Evolutionary conservation across 1,284 basidiomycete species (phyloP).

Genomic region (Hypsizygus ulmarius): DNA sequence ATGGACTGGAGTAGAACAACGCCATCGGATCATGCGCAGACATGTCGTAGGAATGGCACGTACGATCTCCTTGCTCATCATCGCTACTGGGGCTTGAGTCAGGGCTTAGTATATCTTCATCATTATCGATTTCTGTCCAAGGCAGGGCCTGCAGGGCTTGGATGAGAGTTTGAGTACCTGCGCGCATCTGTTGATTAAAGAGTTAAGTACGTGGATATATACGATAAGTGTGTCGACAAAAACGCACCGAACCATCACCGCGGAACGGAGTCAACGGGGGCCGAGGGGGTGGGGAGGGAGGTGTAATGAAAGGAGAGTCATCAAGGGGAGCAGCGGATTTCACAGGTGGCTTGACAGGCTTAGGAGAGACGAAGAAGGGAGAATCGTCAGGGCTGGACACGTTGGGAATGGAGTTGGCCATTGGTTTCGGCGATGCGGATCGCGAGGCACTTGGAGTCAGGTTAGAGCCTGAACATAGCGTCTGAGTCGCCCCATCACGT

Average conservation of each 20-base stretch:
- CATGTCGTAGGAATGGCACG: slow-evolving; percentile 8
- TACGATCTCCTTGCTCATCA: slow-evolving; percentile 39
- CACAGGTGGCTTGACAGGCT: slow-evolving; percentile 7
- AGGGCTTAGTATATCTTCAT: slow-evolving; percentile 55
- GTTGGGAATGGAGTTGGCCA: slow-evolving; percentile 18
- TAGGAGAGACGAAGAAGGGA: slow-evolving; percentile 13
- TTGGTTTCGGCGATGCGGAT: slow-evolving; percentile 29
- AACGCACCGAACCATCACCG: slow-evolving; percentile 64
- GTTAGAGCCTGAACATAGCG: slow-evolving; percentile 21
- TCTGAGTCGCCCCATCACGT: background rate
- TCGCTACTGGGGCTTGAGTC: slow-evolving; percentile 53
- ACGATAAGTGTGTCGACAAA: slow-evolving; percentile 13
- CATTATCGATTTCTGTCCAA: slow-evolving; percentile 66
- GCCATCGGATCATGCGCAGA: background rate
- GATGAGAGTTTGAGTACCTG: slow-evolving; percentile 80
- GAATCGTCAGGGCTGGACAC: slow-evolving; percentile 13
- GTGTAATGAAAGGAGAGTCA: slow-evolving; percentile 76
- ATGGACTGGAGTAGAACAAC: slow-evolving; percentile 30
- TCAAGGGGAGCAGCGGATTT: slow-evolving; percentile 32
- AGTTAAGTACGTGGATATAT: slow-evolving; percentile 17
- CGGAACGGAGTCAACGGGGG: slow-evolving; percentile 52
- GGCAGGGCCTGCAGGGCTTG: slow-evolving; percentile 82
- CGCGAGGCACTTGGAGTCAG: slow-evolving; percentile 32
- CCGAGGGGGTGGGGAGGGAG: slow-evolving; percentile 59
- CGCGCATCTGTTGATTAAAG: slow-evolving; percentile 67